These are phyloP conservation scores for Colletotrichum graminicola DNA, from an alignment of 2,329 filamentous ascomycete species.

Conservation along the genomic window DNA sequence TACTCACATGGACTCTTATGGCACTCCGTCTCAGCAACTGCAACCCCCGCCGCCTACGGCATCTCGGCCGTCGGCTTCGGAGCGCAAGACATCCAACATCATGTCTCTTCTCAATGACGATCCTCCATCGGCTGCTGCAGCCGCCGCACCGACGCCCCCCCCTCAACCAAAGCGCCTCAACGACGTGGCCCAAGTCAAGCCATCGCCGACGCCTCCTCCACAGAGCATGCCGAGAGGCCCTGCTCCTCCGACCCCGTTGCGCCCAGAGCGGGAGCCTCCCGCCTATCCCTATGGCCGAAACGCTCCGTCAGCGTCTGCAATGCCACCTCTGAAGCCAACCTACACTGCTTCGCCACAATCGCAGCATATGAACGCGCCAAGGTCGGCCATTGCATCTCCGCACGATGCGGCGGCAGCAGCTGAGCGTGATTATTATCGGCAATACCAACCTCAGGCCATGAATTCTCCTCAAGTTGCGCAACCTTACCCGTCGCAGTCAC, in stretches of 20 bases:
- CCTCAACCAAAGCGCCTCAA: conserved; percentile 61
- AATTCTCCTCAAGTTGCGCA: conserved; percentile 62
- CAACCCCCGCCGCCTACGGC: conserved; percentile 55
- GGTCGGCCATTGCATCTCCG: conserved; percentile 57
- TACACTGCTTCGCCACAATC: conserved; percentile 64
- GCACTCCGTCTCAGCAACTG: conserved; percentile 47
- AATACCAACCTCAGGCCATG: conserved; percentile 53
- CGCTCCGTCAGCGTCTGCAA: conserved; percentile 57
- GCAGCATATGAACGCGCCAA: conserved; percentile 60
- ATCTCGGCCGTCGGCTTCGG: conserved; percentile 56
- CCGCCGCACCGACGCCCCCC: conserved; percentile 29
- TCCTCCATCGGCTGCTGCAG: conserved; percentile 58
- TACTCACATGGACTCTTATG: conserved; percentile 50
- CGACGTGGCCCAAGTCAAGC: conserved; percentile 60
- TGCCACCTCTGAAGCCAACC: conserved; percentile 68
- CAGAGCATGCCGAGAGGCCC: conserved; percentile 58
- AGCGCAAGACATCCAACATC: conserved; percentile 73
- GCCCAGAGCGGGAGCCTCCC: conserved; percentile 64
- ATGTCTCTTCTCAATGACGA: conserved; percentile 75
- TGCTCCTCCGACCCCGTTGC: conserved; percentile 54
- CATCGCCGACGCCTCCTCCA: conserved; percentile 64
- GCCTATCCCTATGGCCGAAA: conserved; percentile 62
- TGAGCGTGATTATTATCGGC: conserved; percentile 64
- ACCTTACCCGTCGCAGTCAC: conserved; percentile 58
- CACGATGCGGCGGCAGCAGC: conserved; percentile 54